Conservation (phyloP, 2,329 filamentous ascomycete genomes). For the Penicillium sp. region DNA sequence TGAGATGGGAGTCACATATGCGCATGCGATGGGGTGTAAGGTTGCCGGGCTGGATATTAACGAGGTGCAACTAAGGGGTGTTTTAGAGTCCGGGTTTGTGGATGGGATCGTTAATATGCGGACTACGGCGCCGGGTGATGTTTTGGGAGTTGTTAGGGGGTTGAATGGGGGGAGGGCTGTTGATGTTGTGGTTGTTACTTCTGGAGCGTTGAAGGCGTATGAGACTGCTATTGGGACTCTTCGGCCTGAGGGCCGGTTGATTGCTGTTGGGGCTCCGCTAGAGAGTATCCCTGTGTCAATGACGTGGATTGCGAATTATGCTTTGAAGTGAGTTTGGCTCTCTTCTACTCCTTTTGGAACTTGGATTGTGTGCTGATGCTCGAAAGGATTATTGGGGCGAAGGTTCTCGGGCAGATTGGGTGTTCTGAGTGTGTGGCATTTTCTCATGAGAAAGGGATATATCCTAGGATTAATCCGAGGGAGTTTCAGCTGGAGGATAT, state of each 20-base stretch:
- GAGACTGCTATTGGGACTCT: constrained; percentile 4
- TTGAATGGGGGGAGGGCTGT: neutral
- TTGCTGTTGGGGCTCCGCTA: constrained; percentile 7
- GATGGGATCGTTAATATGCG: constrained; percentile 10
- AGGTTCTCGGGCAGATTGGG: constrained; percentile 1
- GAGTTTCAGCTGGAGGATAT: constrained; percentile 14
- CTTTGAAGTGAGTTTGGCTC: constrained; percentile 3
- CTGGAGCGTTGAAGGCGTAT: constrained; percentile 11
- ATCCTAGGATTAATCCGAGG: constrained; percentile 8
- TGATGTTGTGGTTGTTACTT: constrained; percentile 13
- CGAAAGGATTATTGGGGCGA: constrained; percentile 11
- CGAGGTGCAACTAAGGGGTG: constrained; percentile 4
- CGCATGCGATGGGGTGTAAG: constrained; percentile 23
- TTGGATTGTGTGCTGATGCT: neutral
- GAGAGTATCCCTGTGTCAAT: constrained; percentile 1
- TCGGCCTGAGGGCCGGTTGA: constrained; percentile 6
- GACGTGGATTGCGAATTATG: neutral
- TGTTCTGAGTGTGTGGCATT: constrained; percentile 7
- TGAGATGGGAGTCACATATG: constrained; percentile 28
- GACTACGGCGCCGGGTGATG: neutral
- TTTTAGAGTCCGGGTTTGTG: neutral
- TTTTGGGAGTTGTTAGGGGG: neutral
- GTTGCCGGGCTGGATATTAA: constrained; percentile 26
- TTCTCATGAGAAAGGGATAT: constrained; percentile 7
- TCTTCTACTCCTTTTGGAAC: neutral